These are phyloP conservation scores for Tetraselmis chui DNA, from an alignment of 139 green algal species.

Conservation along the genomic window DNA sequence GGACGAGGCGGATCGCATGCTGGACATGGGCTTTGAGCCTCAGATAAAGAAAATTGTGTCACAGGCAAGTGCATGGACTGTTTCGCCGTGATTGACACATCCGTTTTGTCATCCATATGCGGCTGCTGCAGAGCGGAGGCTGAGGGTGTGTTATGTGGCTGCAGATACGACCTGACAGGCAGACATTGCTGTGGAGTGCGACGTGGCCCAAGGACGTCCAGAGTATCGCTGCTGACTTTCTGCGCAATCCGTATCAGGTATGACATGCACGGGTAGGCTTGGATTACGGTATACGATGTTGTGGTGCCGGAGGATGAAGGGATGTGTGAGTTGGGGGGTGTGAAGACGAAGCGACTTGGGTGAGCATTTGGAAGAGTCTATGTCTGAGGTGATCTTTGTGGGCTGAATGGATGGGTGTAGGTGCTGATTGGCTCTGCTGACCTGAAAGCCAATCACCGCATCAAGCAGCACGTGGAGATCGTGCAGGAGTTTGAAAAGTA, in stretches of 20 bases:
- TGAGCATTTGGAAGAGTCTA: no score
- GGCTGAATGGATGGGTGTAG: no score
- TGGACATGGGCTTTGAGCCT: slow-evolving; percentile 94
- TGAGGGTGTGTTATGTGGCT: no score
- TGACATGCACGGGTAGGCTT: no score
- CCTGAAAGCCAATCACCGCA: slow-evolving; percentile 87
- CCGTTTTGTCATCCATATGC: no score
- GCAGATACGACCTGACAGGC: slow-evolving; percentile 79
- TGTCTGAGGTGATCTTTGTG: no score
- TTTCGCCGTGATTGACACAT: no score
- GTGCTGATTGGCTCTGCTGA: slow-evolving; percentile 72
- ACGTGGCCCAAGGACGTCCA: slow-evolving; percentile 93
- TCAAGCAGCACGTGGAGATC: slow-evolving; percentile 75
- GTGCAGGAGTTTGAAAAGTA: slow-evolving; percentile 63
- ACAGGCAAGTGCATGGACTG: slow-evolving; percentile 14
- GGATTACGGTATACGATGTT: no score
- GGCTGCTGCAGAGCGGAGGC: no score
- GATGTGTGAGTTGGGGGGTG: no score
- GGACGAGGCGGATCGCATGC: slow-evolving; percentile 93
- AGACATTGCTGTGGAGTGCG: slow-evolving; percentile 93
- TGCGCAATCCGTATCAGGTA: slow-evolving; percentile 76
- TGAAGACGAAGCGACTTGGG: no score
- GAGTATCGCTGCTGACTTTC: slow-evolving; percentile 72
- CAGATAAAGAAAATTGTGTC: slow-evolving; percentile 59
- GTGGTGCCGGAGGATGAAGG: no score